phyloP scores from a whole-genome alignment of 129 eudicot species.

The Tagetes patula region DNA sequence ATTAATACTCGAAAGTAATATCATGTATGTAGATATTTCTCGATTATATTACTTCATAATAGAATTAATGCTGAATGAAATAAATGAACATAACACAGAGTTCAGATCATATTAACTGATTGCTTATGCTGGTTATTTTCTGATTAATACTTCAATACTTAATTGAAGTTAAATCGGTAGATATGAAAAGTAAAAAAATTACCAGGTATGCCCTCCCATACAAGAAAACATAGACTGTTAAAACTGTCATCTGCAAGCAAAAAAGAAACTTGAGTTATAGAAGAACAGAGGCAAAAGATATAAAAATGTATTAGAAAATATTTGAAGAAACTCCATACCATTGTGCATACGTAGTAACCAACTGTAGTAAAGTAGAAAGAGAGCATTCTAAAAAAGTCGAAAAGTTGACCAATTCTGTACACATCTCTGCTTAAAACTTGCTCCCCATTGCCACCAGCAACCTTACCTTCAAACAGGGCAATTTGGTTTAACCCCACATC shows the following conservation, averaged over 20 bases:
- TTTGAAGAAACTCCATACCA: slow-evolving; percentile 49
- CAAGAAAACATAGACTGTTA: slow-evolving; percentile 80
- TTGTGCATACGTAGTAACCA: slow-evolving; percentile 93
- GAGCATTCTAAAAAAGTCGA: slow-evolving; percentile 96
- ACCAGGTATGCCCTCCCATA: slow-evolving; percentile 97
- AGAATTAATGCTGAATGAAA: slow-evolving; percentile 1
- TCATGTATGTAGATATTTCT: slow-evolving; percentile 1
- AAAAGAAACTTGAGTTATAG: slow-evolving; percentile 26
- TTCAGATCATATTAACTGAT: slow-evolving; percentile 1
- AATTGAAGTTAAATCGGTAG: not conserved
- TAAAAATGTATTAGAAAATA: not conserved
- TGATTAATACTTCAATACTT: not conserved
- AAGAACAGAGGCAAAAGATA: not conserved
- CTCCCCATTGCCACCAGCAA: slow-evolving; percentile 98
- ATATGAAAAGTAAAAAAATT: not conserved
- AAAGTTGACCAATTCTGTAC: slow-evolving; percentile 89
- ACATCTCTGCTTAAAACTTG: slow-evolving; percentile 96
- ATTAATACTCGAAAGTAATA: slow-evolving; percentile 18
- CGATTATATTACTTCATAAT: not conserved
- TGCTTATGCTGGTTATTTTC: slow-evolving; percentile 5
- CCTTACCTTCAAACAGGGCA: slow-evolving; percentile 96
- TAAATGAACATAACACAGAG: slow-evolving; percentile 12
- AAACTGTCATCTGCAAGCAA: slow-evolving; percentile 91
- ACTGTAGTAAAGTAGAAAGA: slow-evolving; percentile 92
- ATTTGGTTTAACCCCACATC: slow-evolving; percentile 97